A percentile compares a stretch with the other conserved stretches of the same genome.
phyloP scores from a whole-genome alignment of 1,139 yeast species.

The Sugiyamaella novakii region DNA sequence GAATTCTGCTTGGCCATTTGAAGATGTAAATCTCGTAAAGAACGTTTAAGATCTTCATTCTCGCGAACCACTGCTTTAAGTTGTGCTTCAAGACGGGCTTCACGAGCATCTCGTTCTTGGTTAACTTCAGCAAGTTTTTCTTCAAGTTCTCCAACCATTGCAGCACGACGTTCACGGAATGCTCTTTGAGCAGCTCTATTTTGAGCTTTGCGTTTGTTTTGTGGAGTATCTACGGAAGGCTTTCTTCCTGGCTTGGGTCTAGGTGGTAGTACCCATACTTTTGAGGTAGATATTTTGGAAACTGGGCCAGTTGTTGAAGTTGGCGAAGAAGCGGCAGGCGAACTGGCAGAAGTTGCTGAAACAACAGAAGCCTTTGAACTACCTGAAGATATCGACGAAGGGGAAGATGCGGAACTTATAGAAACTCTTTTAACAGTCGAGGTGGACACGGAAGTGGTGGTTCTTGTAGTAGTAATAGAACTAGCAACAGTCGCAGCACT shows the following conservation, averaged over 20 bases:
- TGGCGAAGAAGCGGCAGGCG: constrained; percentile 18
- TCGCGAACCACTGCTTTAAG: constrained; percentile 29
- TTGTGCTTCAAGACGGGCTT: constrained; percentile 29
- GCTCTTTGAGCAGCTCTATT: constrained; percentile 96
- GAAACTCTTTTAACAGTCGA: too few species aligned
- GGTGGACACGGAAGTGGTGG: constrained; percentile 21
- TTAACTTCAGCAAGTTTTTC: constrained; percentile 62
- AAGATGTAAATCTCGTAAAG: constrained; percentile 25
- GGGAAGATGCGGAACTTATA: too few species aligned
- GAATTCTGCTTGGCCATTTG: constrained; percentile 21
- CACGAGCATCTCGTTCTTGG: constrained; percentile 49
- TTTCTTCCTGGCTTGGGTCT: constrained; percentile 89
- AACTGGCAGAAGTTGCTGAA: constrained; percentile 8
- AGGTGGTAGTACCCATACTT: constrained; percentile 89
- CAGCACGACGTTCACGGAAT: constrained; percentile 79
- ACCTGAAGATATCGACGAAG: too few species aligned
- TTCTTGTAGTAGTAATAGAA: constrained; percentile 5
- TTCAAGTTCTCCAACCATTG: constrained; percentile 55
- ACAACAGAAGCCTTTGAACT: not conserved
- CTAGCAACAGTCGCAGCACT: constrained; percentile 6
- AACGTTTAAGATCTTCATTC: constrained; percentile 27
- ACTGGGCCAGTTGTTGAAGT: constrained; percentile 10
- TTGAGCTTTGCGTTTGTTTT: constrained; percentile 77
- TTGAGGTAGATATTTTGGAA: constrained; percentile 55
- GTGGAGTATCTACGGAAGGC: constrained; percentile 64